Base-by-base conservation (phyloP, 768 basidiomycete genomes). In the Scleroderma citrinum region DNA sequence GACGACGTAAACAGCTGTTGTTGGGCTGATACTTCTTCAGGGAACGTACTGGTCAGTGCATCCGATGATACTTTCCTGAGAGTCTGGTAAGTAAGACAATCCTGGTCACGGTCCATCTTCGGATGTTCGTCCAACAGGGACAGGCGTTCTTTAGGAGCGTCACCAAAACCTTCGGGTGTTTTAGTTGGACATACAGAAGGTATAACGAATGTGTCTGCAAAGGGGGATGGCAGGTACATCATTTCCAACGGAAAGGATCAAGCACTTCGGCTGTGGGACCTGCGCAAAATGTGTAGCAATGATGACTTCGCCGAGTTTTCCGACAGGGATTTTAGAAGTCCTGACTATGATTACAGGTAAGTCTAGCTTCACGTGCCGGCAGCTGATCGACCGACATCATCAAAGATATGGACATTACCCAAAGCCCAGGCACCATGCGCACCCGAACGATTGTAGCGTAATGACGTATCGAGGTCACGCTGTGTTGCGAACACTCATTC, bases 231-330 rank as follows among this genome's bases (percentile, higher is more conserved):
- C 8, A 83, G 95, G 51, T 97, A 97, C 63, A 73, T 95, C 40
- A 84, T 98, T 39, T 93, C 91, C 16, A 98, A 98, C 59, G 92
- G 92, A 32, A 98, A 98, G 68, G 95, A 98, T 62, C 94, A 98
- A 59, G 81, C 88, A 1, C 72, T 92, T 44, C 82, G 92, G 7
- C 69, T 97, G 20, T 97, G 95, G 88, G 95, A 98, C 68, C 71
- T 97, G 39, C 82, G 95, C 43, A 92, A 86, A 68, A 97, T 98
- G 95, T 76, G 83, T 36, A 83, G 75, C 52, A 85, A 77, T 58
- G 64, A 72, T 16, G 84, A 92, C 37, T 84, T 81, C 56, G 84
- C 89, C 42, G 60, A 58, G 23, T 77, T 80, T 24, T 66, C 71
- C 7, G 54, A 69, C 16, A 65, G 69, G 8, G 54, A 67, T 50